Base-by-base conservation (phyloP, 1,139 yeast species). In the Saccharomyces uvarum region DNA sequence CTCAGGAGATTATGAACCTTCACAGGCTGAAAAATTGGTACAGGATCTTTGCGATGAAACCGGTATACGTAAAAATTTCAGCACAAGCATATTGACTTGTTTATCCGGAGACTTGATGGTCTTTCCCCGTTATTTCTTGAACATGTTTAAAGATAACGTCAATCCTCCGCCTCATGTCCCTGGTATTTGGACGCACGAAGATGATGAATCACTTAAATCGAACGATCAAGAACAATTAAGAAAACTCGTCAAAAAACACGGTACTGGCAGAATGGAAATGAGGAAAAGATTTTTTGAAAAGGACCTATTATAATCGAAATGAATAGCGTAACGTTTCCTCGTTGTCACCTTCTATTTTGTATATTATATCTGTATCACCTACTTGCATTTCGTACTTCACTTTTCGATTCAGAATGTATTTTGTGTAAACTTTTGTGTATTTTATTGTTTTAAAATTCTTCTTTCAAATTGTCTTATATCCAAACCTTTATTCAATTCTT, bases 101-200 rank as follows among this genome's bases (percentile, higher is more conserved):
- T 72, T 78, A 16, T 76, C 80, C 56, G 82, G 82, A 63, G 80
- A 77, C 64, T 65, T 77, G 49, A 70, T 73, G 56, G 68, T 76
- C 24, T 75, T 78, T 54, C 74, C 78, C 52, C 73, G 75, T 51
- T 78, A 77, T 53, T 72, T 78, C 55, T 67, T 75, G 52, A 64
- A 73, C 52, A 77, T 77, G 63, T 69, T 78, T 51, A 69, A 73
- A 53, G 71, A 75, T 31, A 77, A 77, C 24, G 72, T 72, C 44
- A 72, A 76, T 54, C 77, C 79, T 2, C 77, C 80, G 54, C 61
- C 66, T 53, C 67, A 76, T 53, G 73, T 73, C 21, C 72, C 77
- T 16, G 81, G 81, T 44, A 75, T 78, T 52, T 78, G 81, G 81
- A 77, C 81, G 1, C 68, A 72, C 38, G 77, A 74, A 50, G 79